Percentiles rank a stretch among this genome's conserved stretches.
phyloP scores from a whole-genome alignment of 805 yeast genomes.

The Clavispora santaluciae region DNA sequence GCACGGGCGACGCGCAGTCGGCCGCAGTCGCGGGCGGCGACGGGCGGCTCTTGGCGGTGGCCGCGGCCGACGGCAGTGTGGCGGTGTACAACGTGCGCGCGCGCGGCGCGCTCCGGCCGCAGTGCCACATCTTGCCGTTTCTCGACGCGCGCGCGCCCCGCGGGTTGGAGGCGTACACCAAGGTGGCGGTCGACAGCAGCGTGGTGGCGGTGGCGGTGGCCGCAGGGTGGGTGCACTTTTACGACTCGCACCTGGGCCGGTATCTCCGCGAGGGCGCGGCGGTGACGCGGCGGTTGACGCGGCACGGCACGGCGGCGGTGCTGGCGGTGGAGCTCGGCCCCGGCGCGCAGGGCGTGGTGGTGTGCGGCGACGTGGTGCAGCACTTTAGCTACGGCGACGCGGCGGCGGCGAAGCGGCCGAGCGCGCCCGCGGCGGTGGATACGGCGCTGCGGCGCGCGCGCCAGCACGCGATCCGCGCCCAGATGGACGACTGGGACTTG shows the following conservation, averaged over 20 bases:
- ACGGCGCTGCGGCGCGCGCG: constrained; percentile 7
- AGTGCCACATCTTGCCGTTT: constrained; percentile 14
- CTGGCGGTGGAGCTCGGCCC: constrained; percentile 14
- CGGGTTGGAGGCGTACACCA: constrained; percentile 21
- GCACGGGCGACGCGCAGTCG: not conserved
- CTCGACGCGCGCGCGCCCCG: constrained; percentile 15
- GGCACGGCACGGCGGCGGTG: constrained; percentile 11
- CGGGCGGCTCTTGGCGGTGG: constrained; percentile 35
- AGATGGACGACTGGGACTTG: constrained; percentile 33
- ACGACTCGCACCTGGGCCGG: constrained; percentile 17
- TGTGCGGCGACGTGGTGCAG: constrained; percentile 15
- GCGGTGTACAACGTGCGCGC: constrained; percentile 41
- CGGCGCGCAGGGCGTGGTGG: constrained; percentile 13
- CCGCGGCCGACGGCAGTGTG: constrained; percentile 38
- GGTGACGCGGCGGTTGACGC: constrained; percentile 11
- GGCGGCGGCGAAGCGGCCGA: constrained; percentile 10
- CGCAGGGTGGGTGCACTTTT: constrained; percentile 16
- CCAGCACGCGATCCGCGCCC: constrained; percentile 25
- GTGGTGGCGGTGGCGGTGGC: constrained; percentile 22
- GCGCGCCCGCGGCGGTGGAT: constrained; percentile 14
- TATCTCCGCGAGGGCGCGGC: constrained; percentile 15
- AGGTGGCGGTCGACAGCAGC: constrained; percentile 30
- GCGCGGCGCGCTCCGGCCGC: constrained; percentile 6
- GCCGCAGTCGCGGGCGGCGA: constrained; percentile 32
- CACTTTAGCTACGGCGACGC: constrained; percentile 14